Percentiles rank a stretch among this genome's conserved stretches.
phyloP scores from a whole-genome alignment of 331 rosid species.

The Acacia concinna region DNA sequence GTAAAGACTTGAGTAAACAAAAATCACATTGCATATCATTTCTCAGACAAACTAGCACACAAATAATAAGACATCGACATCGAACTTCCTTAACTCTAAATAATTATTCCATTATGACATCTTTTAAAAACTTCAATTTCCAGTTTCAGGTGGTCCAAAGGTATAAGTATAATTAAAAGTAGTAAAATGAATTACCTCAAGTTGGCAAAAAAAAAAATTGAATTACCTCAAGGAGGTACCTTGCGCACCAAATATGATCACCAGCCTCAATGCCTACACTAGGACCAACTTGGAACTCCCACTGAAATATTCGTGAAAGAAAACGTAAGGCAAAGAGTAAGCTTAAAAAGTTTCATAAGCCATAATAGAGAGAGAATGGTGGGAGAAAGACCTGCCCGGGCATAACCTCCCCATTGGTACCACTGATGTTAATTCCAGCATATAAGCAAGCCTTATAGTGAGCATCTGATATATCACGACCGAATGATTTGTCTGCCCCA shows the following conservation, averaged over 20 bases:
- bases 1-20: background rate
- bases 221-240: conserved; percentile 96
- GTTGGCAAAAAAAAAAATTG: no score
- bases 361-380: conserved; percentile 19
- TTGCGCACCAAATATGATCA: conserved; percentile 90
- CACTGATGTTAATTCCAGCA: conserved; percentile 96
- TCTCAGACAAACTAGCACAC: background rate
- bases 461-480: conserved; percentile 99
- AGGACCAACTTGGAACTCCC: conserved; percentile 99
- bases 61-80: background rate
- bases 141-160: conserved; percentile 17
- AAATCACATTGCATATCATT: background rate
- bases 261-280: conserved; percentile 97
- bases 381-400: conserved; percentile 87
- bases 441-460: conserved; percentile 98
- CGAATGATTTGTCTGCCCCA: conserved; percentile 97
- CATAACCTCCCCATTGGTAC: conserved; percentile 99
- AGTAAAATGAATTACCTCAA: conserved; percentile 69
- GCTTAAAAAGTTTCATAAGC: conserved; percentile 24
- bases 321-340: conserved; percentile 14
- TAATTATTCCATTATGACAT: background rate
- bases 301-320: conserved; percentile 53
- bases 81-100: background rate
- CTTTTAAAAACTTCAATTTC: conserved; percentile 4
- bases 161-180: background rate